phyloP scores from a whole-genome alignment of 495 filamentous ascomycete genomes.

The Annulohypoxylon bovei region DNA sequence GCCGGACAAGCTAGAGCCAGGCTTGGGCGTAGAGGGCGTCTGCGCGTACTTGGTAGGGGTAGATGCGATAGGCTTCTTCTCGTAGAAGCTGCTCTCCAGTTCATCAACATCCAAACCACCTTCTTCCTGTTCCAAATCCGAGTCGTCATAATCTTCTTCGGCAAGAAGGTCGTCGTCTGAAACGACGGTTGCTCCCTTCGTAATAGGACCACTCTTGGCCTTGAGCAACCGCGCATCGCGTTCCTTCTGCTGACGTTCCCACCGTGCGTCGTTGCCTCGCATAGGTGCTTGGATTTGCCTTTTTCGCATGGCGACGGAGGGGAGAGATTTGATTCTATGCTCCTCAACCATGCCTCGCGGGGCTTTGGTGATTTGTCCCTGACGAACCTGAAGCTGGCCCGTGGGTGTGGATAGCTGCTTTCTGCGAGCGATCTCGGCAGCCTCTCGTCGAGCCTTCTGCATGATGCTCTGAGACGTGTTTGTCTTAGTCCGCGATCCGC shows the following conservation, averaged over 20 bases:
- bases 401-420: constrained; percentile 42
- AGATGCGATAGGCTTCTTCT: constrained; percentile 6
- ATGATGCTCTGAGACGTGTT: constrained; percentile 39
- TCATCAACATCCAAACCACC: constrained; percentile 22
- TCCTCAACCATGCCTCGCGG: constrained; percentile 52
- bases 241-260: constrained; percentile 28
- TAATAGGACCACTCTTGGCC: constrained; percentile 12
- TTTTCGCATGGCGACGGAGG: constrained; percentile 15
- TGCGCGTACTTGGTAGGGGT: background rate
- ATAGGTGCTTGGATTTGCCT: constrained; percentile 29
- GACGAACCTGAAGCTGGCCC: constrained; percentile 32
- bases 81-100: constrained; percentile 18
- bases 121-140: background rate
- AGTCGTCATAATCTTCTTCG: constrained; percentile 13
- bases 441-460: constrained; percentile 43
- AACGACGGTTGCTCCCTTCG: constrained; percentile 25
- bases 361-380: constrained; percentile 48
- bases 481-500: constrained; percentile 46
- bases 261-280: background rate
- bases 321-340: constrained; percentile 44
- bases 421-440: constrained; percentile 38
- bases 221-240: constrained; percentile 35
- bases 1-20: background rate
- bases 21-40: background rate
- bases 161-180: constrained; percentile 33